A percentile compares a stretch with the other conserved stretches of the same genome.
Evolutionary conservation across 1,284 basidiomycete genomes (phyloP).

Genomic region (Trichosporon sp.): DNA sequence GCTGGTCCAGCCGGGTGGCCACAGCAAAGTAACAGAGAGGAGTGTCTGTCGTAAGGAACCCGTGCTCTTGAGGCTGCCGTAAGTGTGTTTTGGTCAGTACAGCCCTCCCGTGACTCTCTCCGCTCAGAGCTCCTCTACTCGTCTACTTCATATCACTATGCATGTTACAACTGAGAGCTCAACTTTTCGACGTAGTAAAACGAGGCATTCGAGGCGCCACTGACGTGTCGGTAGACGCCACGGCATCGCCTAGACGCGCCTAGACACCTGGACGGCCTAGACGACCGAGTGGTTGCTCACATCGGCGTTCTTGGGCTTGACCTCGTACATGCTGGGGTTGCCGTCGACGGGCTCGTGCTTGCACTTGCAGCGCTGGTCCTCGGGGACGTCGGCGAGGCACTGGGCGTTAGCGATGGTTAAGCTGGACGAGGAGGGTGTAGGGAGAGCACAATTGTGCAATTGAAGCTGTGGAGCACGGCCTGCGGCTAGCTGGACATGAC

Average conservation of each 20-base stretch:
- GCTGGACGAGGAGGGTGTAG: background rate
- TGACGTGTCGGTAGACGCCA: too few relatives aligned
- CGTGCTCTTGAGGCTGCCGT: too few relatives aligned
- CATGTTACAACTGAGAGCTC: background rate
- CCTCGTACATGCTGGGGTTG: constrained; percentile 38
- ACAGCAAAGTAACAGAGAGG: too few relatives aligned
- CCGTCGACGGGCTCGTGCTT: constrained; percentile 36
- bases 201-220: too few relatives aligned
- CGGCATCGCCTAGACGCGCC: background rate
- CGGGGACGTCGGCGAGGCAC: constrained; percentile 37
- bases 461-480: too few relatives aligned
- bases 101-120: too few relatives aligned
- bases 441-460: background rate
- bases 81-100: too few relatives aligned
- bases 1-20: too few relatives aligned
- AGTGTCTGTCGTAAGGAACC: too few relatives aligned
- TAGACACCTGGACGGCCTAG: background rate
- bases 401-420: constrained; percentile 9
- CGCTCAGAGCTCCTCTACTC: background rate
- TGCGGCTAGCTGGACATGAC: too few relatives aligned
- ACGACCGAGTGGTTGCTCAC: background rate
- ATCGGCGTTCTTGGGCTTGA: constrained; percentile 14
- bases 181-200: too few relatives aligned
- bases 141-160: background rate
- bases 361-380: constrained; percentile 37